Evolutionary conservation across 345 rosid genomes (phyloP), one percentile per base, ranked within the genome.

Genomic region (Sisymbrium irio): DNA sequence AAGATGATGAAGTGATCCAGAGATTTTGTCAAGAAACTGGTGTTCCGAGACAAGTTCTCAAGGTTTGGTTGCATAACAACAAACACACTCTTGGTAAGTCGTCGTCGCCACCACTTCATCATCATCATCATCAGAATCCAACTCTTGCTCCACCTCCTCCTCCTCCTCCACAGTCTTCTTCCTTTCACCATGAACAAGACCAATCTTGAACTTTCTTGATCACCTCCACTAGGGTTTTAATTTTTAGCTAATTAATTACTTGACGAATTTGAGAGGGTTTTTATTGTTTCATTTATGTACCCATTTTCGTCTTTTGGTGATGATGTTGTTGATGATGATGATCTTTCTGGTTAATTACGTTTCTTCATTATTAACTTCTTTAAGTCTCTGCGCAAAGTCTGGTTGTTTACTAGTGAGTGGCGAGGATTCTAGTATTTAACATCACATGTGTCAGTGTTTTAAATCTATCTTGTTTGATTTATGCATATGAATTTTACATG

Each of bases 31-130:
- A 73, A 17, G 97, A 90, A 67, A 82, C 54, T 41, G 94, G 89
- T 12, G 50, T 90, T 14, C 80, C 85, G 27, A 79, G 94, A 36
- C 92, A 88, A 47, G 97, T 90, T 28, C 93, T 90, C 49, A 90
- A 90, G 81, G 93, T 90, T 12, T 90, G 97, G 97, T 86, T 90
- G 84, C 97, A 90, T 71, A 90, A 90, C 78, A 90, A 90, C 83
- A 90, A 90, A 78, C 87, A 88, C 80, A 88, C 90, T 56, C 84
- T 90, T 47, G 94, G 97, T 82, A 90, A 88, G 96, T 69, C 80
- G 5, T 42, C 68, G 4, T 12, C 78, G 4, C 72, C 73, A 6
- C 42, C 55, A 18, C 19, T n/a, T 62, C 75, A 51, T 30, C 71
- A 20, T 62, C 75, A 51, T 30, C 71, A 20, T 4, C 57, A 51